phyloP scores from a whole-genome alignment of 83 land plant genomes.

The Isoetes engelmannii region DNA sequence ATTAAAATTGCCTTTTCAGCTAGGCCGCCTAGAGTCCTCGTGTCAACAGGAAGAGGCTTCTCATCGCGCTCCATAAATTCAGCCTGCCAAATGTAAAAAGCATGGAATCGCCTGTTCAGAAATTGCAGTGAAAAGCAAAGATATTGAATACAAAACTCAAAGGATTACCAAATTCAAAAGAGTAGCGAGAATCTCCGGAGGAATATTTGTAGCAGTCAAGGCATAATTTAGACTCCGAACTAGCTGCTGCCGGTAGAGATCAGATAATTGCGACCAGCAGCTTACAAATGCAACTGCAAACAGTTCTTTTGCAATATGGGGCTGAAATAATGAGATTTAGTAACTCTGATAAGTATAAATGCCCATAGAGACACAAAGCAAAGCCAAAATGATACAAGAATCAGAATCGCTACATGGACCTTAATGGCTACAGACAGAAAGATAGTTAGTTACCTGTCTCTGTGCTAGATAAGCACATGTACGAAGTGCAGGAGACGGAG shows the following conservation, averaged over 20 bases:
- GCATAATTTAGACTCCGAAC: conserved; percentile 89
- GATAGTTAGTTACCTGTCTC: conserved; percentile 49
- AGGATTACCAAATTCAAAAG: conserved; percentile 86
- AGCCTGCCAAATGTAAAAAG: conserved; percentile 43
- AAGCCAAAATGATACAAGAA: too few species aligned
- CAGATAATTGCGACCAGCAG: conserved; percentile 90
- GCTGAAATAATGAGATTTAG: conserved; percentile 44
- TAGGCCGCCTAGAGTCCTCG: conserved; percentile 87
- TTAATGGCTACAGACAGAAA: neutral
- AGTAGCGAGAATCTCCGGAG: conserved; percentile 97
- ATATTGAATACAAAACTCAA: conserved; percentile 6
- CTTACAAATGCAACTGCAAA: conserved; percentile 99
- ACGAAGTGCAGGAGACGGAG: conserved; percentile 94
- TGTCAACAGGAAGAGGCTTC: conserved; percentile 94
- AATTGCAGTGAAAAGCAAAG: neutral
- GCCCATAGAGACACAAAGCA: too few species aligned
- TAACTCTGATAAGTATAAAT: too few species aligned
- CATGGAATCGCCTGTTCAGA: neutral
- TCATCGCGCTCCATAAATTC: conserved; percentile 99
- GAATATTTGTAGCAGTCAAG: conserved; percentile 93
- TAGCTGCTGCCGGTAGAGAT: conserved; percentile 58
- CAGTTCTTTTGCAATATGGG: conserved; percentile 87
- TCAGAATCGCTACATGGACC: neutral
- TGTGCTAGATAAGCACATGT: conserved; percentile 99
- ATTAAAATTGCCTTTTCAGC: conserved; percentile 77